Percentiles rank a stretch among this genome's conserved stretches.
These are phyloP conservation scores for Phytophthora cryptogea DNA, from an alignment of 352 stramenopile species.

Conservation along the genomic window DNA sequence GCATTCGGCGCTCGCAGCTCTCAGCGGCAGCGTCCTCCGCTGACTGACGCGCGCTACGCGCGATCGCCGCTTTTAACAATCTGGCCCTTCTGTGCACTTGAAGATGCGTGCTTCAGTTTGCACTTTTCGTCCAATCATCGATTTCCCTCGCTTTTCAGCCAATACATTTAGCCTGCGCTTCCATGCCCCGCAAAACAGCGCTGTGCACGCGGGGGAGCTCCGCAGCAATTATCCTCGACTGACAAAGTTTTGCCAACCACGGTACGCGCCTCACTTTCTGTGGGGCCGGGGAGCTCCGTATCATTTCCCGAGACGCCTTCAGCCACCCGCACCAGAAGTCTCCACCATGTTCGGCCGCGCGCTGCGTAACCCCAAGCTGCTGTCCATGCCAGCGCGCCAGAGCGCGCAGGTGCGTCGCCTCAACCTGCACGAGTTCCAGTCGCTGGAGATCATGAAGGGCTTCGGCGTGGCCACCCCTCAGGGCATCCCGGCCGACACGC, in stretches of 20 bases:
- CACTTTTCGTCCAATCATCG: slow-evolving; percentile 24
- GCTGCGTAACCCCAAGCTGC: slow-evolving; percentile 49
- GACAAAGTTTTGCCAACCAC: slow-evolving; percentile 19
- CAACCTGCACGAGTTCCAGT: slow-evolving; percentile 95
- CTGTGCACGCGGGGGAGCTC: slow-evolving; percentile 13
- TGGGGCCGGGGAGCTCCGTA: slow-evolving; percentile 20
- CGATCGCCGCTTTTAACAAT: slow-evolving; percentile 25
- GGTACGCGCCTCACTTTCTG: slow-evolving; percentile 17
- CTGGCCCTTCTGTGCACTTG: slow-evolving; percentile 19
- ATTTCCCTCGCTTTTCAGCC: slow-evolving; percentile 9
- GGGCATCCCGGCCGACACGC: slow-evolving; percentile 74
- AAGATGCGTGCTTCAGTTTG: slow-evolving; percentile 13
- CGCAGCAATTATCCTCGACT: not conserved
- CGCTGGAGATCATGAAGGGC: slow-evolving; percentile 93
- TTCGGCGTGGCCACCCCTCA: slow-evolving; percentile 81
- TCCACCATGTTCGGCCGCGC: slow-evolving; percentile 61
- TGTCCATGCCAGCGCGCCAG: slow-evolving; percentile 55
- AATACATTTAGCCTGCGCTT: slow-evolving; percentile 13
- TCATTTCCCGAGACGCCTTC: slow-evolving; percentile 38
- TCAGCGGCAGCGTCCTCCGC: too few species aligned
- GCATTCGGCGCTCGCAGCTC: too few species aligned
- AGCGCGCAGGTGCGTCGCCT: slow-evolving; percentile 83
- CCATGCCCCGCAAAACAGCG: slow-evolving; percentile 16
- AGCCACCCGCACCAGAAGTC: slow-evolving; percentile 19
- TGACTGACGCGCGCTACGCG: not conserved